phyloP scores from a whole-genome alignment of 805 yeast species.

The Blastobotrys muscicola region DNA sequence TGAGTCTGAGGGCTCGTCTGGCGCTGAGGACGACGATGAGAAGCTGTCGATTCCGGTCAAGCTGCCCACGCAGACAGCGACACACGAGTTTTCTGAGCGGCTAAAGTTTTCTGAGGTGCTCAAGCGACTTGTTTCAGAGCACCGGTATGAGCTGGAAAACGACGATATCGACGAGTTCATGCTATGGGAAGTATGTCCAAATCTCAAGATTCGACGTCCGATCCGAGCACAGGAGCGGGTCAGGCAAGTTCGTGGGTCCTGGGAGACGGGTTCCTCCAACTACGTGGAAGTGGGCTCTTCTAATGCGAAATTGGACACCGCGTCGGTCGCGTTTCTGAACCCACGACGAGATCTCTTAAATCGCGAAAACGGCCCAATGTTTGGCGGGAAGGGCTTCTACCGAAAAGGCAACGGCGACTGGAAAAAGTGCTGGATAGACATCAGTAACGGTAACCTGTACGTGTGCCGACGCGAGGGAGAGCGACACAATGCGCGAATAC shows the following conservation, averaged over 20 bases:
- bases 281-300: constrained; percentile 17
- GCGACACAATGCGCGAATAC: constrained; percentile 3
- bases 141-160: constrained; percentile 21
- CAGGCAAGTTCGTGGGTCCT: constrained; percentile 2
- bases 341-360: constrained; percentile 25
- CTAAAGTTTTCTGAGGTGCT: constrained; percentile 13
- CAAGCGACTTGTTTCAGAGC: constrained; percentile 18
- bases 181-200: constrained; percentile 23
- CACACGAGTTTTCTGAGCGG: constrained; percentile 9
- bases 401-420: constrained; percentile 9
- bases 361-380: constrained; percentile 13
- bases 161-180: constrained; percentile 18
- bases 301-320: constrained; percentile 15
- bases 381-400: constrained; percentile 9
- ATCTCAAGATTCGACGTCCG: constrained; percentile 19
- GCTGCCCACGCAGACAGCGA: constrained; percentile 21
- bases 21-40: neutral
- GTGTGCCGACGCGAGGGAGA: constrained; percentile 5
- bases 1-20: neutral
- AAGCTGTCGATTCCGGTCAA: constrained; percentile 10
- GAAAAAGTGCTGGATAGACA: constrained; percentile 8
- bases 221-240: constrained; percentile 19
- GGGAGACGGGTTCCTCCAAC: constrained; percentile 4
- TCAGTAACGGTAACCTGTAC: constrained; percentile 5
- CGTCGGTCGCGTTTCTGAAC: constrained; percentile 24